Evolutionary conservation across 352 stramenopile genomes (phyloP).

Genomic region (Pythium folliculosum): DNA sequence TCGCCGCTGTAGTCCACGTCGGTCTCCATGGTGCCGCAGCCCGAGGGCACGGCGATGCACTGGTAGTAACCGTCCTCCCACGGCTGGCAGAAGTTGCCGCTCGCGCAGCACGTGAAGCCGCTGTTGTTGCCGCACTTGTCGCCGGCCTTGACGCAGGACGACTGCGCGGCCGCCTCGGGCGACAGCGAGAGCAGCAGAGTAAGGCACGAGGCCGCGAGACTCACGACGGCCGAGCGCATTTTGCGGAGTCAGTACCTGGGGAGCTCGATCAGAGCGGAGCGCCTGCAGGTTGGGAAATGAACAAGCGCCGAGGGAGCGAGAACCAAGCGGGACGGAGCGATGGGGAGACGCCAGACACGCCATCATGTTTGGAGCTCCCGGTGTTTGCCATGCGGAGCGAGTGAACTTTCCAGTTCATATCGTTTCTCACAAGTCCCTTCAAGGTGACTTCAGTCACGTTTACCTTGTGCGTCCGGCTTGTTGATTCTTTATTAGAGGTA

Average conservation of each 20-base stretch:
- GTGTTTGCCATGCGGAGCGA: too few relatives aligned
- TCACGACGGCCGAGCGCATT: not conserved
- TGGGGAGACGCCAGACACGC: too few relatives aligned
- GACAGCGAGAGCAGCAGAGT: conserved; percentile 1
- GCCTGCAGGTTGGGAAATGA: conserved; percentile 5
- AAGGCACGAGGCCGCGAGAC: not conserved
- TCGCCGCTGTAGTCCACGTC: conserved; percentile 45
- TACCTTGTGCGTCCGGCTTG: too few relatives aligned
- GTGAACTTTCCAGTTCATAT: too few relatives aligned
- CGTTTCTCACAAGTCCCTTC: too few relatives aligned
- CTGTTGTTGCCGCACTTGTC: conserved; percentile 41
- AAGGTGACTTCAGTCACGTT: too few relatives aligned
- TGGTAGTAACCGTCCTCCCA: conserved; percentile 62
- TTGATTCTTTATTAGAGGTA: not conserved
- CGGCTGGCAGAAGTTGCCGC: conserved; percentile 46
- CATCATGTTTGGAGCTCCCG: too few relatives aligned
- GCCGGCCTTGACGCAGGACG: conserved; percentile 12
- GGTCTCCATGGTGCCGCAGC: conserved; percentile 41
- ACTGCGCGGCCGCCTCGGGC: conserved; percentile 2
- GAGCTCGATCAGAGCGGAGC: not conserved
- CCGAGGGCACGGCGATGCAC: conserved; percentile 39
- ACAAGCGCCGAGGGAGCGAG: not conserved
- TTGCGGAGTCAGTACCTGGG: not conserved
- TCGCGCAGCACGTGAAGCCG: conserved; percentile 37
- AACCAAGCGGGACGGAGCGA: not conserved